phyloP scores from a whole-genome alignment of 169 alveolate species.

The Babesia caballi region DNA sequence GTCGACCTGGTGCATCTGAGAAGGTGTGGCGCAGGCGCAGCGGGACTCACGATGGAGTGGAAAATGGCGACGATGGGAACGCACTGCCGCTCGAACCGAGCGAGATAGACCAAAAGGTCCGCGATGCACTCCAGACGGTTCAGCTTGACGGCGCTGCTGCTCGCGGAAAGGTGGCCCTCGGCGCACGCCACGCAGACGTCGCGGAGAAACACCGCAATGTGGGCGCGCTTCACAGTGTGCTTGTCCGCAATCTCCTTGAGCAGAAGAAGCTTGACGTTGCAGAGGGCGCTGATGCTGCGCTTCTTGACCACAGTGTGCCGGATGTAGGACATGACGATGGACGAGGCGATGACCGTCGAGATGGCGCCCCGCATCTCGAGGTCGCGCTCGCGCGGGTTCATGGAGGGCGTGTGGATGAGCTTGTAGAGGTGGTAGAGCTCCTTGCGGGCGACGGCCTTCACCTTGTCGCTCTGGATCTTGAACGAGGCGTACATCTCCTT shows the following conservation, averaged over 20 bases:
- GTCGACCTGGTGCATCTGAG: conserved; percentile 53
- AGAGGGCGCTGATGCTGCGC: conserved; percentile 27
- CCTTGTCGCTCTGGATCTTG: conserved; percentile 37
- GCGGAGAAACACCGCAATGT: conserved; percentile 38
- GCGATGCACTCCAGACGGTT: conserved; percentile 59
- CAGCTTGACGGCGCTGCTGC: conserved; percentile 17
- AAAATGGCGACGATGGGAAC: conserved; percentile 37
- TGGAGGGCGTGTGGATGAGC: conserved; percentile 31
- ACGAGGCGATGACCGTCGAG: conserved; percentile 52
- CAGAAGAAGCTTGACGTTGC: conserved; percentile 38
- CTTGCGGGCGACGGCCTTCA: conserved; percentile 45
- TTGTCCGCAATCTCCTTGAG: conserved; percentile 61
- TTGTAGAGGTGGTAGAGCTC: conserved; percentile 55
- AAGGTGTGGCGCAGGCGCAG: background rate
- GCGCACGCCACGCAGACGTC: conserved; percentile 56
- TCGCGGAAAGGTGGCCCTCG: conserved; percentile 31
- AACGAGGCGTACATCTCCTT: conserved; percentile 46
- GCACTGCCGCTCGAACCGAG: conserved; percentile 60
- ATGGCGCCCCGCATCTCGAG: conserved; percentile 42
- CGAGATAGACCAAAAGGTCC: conserved; percentile 54
- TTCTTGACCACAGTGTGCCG: conserved; percentile 27
- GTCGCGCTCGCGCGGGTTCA: conserved; percentile 28
- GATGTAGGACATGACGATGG: conserved; percentile 56
- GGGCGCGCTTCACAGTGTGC: conserved; percentile 55
- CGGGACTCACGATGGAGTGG: conserved; percentile 49